Evolutionary conservation across 1,139 yeast genomes (phyloP), one percentile per base, ranked within the genome.

Genomic region (Diutina catenulata): DNA sequence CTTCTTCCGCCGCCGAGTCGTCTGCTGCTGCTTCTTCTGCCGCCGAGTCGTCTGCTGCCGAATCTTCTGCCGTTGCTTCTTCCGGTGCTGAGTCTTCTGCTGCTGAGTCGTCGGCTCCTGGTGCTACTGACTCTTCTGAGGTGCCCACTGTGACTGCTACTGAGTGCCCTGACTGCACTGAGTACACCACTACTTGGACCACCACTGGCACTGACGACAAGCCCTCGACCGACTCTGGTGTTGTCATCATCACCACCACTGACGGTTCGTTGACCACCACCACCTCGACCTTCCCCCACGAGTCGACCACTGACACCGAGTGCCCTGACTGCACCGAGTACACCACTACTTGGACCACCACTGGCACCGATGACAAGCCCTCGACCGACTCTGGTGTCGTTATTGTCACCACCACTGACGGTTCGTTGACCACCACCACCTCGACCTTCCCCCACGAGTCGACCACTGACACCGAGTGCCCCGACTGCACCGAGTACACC

Each of bases 281-380:
- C n/a, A n/a, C 33, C 9, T 10, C 33, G 3, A n/a, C 15, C 18
- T 26, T 15, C 10, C 28, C 28, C 14, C 4, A 8, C 13, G 27
- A n/a, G 10, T 7, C 27, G 13, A 11, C 27, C 13, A 8, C 27
- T 11, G 27, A 11, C 13, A 14, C 27, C 13, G 13, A 25, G 14
- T 8, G 13, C 27, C 13, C 27, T 25, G 27, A 11, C 5, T 8
- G 9, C 13, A 28, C 32, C 18, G 32, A 28, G 11, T 28, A 28
- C 32, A 28, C 32, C 21, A 28, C 32, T 21, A 16, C 20, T 11
- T 28, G 20, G 21, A 28, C 32, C 21, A 28, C 32, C 11, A 28
- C 32, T 15, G 16, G 16, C 19, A 15, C 32, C 18, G 32, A 28
- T 10, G 32, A 21, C 19, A 5, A 5, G 9, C 19, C 16, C 21